These are phyloP conservation scores for Xerocomus potaroensis DNA, from an alignment of 768 basidiomycete genomes.

Conservation along the genomic window DNA sequence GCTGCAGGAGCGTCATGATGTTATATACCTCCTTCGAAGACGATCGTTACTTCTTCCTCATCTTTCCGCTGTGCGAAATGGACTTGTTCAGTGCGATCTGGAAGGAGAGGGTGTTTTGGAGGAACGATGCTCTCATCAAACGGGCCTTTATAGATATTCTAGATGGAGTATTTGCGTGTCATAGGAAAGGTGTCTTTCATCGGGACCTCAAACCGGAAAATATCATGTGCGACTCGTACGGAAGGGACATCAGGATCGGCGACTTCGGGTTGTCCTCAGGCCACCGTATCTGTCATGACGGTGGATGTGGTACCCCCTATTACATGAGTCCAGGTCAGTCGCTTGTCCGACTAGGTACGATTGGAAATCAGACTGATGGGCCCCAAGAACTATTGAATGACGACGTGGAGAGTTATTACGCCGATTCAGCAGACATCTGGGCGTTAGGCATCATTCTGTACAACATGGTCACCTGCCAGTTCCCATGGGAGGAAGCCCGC, in stretches of 20 bases:
- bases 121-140: conserved; percentile 60
- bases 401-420: conserved; percentile 21
- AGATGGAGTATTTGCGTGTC: conserved; percentile 74
- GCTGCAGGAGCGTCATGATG: conserved; percentile 54
- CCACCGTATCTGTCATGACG: conserved; percentile 41
- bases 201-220: conserved; percentile 89
- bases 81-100: conserved; percentile 61
- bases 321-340: conserved; percentile 71
- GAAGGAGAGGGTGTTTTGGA: conserved; percentile 47
- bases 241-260: conserved; percentile 53
- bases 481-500: conserved; percentile 16
- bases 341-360: not conserved
- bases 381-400: conserved; percentile 54
- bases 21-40: conserved; percentile 61
- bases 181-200: conserved; percentile 68
- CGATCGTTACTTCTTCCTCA: conserved; percentile 58
- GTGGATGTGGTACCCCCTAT: conserved; percentile 54
- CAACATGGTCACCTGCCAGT: conserved; percentile 68
- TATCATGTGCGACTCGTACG: conserved; percentile 56
- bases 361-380: conserved; percentile 3
- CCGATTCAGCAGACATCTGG: conserved; percentile 53
- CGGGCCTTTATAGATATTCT: conserved; percentile 68
- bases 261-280: conserved; percentile 74
- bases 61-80: conserved; percentile 55
- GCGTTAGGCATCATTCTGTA: conserved; percentile 76